Base-by-base conservation (phyloP, 169 alveolate species). In the Theileria equi region DNA sequence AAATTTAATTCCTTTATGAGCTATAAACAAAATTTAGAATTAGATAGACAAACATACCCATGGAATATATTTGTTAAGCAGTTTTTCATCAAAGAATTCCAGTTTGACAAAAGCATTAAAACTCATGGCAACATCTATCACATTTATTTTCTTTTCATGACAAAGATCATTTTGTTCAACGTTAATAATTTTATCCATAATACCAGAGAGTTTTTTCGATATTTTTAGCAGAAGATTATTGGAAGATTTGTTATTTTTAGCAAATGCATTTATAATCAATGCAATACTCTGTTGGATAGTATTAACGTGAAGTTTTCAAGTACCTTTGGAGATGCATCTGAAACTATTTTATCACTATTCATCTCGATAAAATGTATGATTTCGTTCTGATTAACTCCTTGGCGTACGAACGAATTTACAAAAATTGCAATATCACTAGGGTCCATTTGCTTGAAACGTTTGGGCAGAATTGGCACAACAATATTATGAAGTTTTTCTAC, bases 61-160 rank as follows among this genome's bases (percentile, higher is more conserved):
- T 17, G 84, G 84, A 29, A 73, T 73, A 23, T 31, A 63, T 17
- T 47, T 32, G 17, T 73, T 63, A 17, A 64, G 44, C 61, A 73
- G 28, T 31, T 53, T 52, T 31, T 7, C 34, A 34, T 31, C 28
- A 32, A 36, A 34, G 29, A 53, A 44, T 28, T 73, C 84, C n/a
- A 73, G 63, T 28, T 55, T 73, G 0, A 49, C 17, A 23, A 73
- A 73, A 6, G 84, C 41, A 54, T 73, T 73, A 26, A 73, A 57
- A 3, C 54, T 36, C 45, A 73, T 62, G 29, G 84, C 61, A 7
- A 73, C 71, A 36, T 73, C 84, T 19, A 73, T 62, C 17, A 62
- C 1, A 17, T 73, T 73, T 40, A 72, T 32, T 28, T 53, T 53
- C 19, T 53, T 16, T n/a, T n/a, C n/a, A n/a, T n/a, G n/a, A 29